Evolutionary conservation across 371 early-diverging fungal genomes (phyloP), one percentile per base, ranked within the genome.

Genomic region (Mortierella polycephala): DNA sequence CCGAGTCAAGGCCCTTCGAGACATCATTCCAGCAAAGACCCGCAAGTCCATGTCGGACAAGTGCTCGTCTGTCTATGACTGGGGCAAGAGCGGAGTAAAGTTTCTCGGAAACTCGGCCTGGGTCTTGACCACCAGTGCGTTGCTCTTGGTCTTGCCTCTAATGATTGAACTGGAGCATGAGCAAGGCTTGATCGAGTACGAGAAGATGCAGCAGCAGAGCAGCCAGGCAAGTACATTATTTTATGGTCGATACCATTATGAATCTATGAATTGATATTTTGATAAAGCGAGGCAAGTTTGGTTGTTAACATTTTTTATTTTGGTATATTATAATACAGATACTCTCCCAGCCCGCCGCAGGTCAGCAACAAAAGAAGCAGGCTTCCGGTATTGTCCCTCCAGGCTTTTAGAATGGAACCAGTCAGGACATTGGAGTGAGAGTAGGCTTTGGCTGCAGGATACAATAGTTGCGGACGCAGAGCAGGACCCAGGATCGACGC

Each of bases 51-150:
- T 94, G n/a, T 79, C 88, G 6, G 82, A 86, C 51, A 76, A 83
- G 40, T 84, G 84, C 23, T 82, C 86, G 13, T 82, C 86, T 10
- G 69, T 90, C 54, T 85, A 81, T 23, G 85, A 83, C 54, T 87
- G 88, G 85, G 87, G 89, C 52, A 84, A 84, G 69, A 81, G 86
- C 14, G 86, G 89, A 21, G 81, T 85, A 53, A 82, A 85, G 9
- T 85, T 92, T 79, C 83, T 89, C 21, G 93, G 93, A 50, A 91
- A 91, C 83, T 83, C 90, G 50, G 91, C 91, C 37, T 94, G 94
- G 94, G 90, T 94, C 20, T 79, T 93, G 13, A 90, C 93, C 21
- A 94, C 93, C 12, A 89, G 89, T 58, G 93, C 92, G 75, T 75
- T 96, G 42, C 84, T 92, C 40, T 83, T 92, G 54, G 89, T 95